phyloP scores from a whole-genome alignment of 495 filamentous ascomycete species.

The Bacidia rubella region DNA sequence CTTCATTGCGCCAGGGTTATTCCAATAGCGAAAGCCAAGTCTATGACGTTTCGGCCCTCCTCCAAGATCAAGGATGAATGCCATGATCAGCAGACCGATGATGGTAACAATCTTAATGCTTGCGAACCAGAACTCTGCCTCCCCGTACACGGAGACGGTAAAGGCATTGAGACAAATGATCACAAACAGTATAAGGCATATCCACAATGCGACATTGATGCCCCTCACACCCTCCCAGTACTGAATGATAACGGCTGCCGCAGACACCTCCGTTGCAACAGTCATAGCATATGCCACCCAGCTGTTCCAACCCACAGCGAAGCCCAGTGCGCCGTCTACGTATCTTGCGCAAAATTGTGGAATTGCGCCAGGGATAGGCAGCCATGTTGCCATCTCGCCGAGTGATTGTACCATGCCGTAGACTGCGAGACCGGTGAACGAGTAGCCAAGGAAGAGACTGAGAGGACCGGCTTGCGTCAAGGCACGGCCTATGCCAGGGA shows the following conservation, averaged over 20 bases:
- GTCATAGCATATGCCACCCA: conserved; percentile 60
- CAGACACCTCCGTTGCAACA: conserved; percentile 71
- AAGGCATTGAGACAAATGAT: conserved; percentile 43
- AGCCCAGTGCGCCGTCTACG: conserved; percentile 53
- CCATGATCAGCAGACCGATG: conserved; percentile 49
- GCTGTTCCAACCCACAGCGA: conserved; percentile 51
- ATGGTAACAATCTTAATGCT: conserved; percentile 64
- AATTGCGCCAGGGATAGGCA: conserved; percentile 45
- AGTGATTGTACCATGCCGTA: conserved; percentile 53
- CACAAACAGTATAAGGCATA: conserved; percentile 38
- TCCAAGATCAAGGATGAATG: conserved; percentile 57
- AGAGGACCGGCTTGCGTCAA: conserved; percentile 42
- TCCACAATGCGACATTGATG: conserved; percentile 39
- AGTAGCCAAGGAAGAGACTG: conserved; percentile 57
- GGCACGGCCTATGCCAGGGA: conserved; percentile 15
- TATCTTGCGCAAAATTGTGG: conserved; percentile 47
- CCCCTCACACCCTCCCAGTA: conserved; percentile 43
- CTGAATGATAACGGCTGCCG: conserved; percentile 61
- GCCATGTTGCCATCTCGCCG: conserved; percentile 57
- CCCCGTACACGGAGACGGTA: conserved; percentile 57
- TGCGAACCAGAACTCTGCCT: conserved; percentile 74
- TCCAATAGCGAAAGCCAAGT: conserved; percentile 69
- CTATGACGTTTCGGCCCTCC: conserved; percentile 58
- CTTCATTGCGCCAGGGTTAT: conserved; percentile 46
- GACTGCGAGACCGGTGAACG: conserved; percentile 46